Conservation (phyloP, 2,329 filamentous ascomycete species). For the Nannizzia gypsea region DNA sequence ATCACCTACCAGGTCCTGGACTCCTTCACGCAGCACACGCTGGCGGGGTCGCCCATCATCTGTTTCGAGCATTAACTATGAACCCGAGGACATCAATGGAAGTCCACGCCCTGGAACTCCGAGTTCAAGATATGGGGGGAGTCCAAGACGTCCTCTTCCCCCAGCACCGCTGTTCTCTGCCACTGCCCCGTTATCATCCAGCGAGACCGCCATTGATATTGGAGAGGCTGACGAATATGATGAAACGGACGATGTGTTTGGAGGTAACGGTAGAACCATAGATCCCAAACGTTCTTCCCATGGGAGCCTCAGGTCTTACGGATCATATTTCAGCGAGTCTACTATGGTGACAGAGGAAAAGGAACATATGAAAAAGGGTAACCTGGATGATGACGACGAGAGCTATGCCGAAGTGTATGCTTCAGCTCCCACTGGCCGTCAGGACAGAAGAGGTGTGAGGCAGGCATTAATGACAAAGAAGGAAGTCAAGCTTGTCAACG, state of each 20-base stretch:
- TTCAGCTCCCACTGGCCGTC: conserved; percentile 72
- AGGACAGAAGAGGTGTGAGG: conserved; percentile 76
- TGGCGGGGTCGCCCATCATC: conserved; percentile 61
- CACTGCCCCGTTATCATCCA: conserved; percentile 27
- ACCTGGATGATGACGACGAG: conserved; percentile 35
- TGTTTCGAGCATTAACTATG: conserved; percentile 56
- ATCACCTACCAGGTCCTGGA: conserved; percentile 42
- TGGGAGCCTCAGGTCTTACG: conserved; percentile 49
- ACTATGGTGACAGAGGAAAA: conserved; percentile 46
- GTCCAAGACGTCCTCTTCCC: conserved; percentile 73
- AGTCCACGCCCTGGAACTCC: conserved; percentile 83
- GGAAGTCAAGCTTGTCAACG: conserved; percentile 92
- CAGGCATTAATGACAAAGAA: conserved; percentile 82
- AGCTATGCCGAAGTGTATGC: conserved; percentile 60
- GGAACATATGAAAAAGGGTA: conserved; percentile 30
- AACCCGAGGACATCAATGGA: conserved; percentile 79
- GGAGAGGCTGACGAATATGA: conserved; percentile 41
- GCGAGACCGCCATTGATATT: conserved; percentile 37
- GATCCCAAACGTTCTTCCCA: conserved; percentile 45
- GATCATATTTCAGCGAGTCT: conserved; percentile 50
- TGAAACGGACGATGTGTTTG: conserved; percentile 68
- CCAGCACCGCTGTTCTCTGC: conserved; percentile 73
- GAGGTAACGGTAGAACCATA: conserved; percentile 30
- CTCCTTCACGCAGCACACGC: conserved; percentile 40
- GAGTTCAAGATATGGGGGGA: conserved; percentile 76